A percentile compares a stretch with the other conserved stretches of the same genome.
Conservation (phyloP, 129 eudicot genomes). For the Centrapalus pauciflorus region DNA sequence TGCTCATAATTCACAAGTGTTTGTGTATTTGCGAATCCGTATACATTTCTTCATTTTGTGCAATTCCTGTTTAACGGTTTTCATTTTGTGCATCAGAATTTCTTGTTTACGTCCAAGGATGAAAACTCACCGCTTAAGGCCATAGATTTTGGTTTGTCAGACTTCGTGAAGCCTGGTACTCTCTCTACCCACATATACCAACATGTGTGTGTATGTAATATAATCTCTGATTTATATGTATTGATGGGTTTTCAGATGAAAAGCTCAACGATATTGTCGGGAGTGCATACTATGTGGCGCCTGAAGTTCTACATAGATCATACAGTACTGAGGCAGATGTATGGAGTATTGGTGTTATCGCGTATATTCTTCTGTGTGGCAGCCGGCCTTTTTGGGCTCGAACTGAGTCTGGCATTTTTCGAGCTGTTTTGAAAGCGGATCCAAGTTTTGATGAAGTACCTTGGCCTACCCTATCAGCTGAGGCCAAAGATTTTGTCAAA, state of each 20-base stretch:
- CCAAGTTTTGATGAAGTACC: constrained; percentile 89
- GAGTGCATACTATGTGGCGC: constrained; percentile 96
- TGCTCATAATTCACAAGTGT: background rate
- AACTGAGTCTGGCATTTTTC: constrained; percentile 87
- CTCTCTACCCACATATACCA: background rate
- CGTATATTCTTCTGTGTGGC: constrained; percentile 88
- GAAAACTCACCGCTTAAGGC: constrained; percentile 80
- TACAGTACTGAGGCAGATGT: constrained; percentile 93
- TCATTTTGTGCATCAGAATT: constrained; percentile 59
- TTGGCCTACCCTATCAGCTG: constrained; percentile 80
- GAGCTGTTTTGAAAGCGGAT: constrained; percentile 89
- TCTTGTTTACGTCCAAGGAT: constrained; percentile 78
- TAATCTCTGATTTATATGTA: background rate
- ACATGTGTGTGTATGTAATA: background rate
- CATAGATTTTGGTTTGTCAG: constrained; percentile 94
- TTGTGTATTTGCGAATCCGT: background rate
- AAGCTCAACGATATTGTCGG: constrained; percentile 95
- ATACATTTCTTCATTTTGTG: background rate
- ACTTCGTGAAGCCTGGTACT: constrained; percentile 87
- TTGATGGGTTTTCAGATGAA: constrained; percentile 60
- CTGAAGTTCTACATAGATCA: constrained; percentile 95
- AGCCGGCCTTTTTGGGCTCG: constrained; percentile 98
- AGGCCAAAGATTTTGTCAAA: constrained; percentile 89
- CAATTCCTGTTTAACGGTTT: background rate
- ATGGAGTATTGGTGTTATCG: constrained; percentile 93